Conservation (phyloP, 805 yeast species). For the Candida ipomoeae region DNA sequence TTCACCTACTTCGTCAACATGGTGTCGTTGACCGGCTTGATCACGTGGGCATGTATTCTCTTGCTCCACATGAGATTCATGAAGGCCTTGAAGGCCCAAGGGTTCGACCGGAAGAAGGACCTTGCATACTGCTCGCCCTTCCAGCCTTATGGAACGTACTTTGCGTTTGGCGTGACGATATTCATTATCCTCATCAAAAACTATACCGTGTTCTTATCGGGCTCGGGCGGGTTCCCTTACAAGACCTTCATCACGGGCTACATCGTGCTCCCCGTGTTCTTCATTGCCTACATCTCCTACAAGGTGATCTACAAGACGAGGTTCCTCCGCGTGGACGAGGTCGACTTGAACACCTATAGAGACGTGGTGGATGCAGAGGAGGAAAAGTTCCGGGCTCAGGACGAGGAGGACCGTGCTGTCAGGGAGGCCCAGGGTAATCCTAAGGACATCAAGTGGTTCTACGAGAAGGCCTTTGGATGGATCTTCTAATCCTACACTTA, state of each 20-base stretch:
- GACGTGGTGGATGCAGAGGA: constrained; percentile 54
- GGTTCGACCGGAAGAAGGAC: constrained; percentile 46
- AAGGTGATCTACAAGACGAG: constrained; percentile 52
- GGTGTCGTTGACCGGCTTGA: constrained; percentile 68
- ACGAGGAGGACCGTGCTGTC: constrained; percentile 30
- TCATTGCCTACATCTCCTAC: constrained; percentile 54
- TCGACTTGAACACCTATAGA: constrained; percentile 56
- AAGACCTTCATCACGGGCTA: constrained; percentile 72
- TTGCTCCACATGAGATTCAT: constrained; percentile 64
- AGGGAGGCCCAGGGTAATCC: constrained; percentile 43
- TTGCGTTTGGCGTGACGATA: constrained; percentile 51
- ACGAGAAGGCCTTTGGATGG: constrained; percentile 47
- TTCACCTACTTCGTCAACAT: constrained; percentile 71
- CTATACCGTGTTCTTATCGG: constrained; percentile 62
- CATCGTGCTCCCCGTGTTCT: constrained; percentile 65
- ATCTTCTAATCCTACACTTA: constrained; percentile 30
- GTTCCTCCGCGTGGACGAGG: constrained; percentile 49
- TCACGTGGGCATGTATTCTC: constrained; percentile 71
- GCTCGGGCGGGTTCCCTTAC: constrained; percentile 40
- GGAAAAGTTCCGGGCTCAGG: constrained; percentile 33
- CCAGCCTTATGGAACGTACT: constrained; percentile 64
- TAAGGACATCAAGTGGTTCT: constrained; percentile 43
- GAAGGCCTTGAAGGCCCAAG: constrained; percentile 65
- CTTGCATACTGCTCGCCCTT: constrained; percentile 62
- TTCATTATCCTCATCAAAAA: constrained; percentile 56